Evolutionary conservation across 208 protist species (phyloP).

Genomic region (Acanthamoeba healyi): DNA sequence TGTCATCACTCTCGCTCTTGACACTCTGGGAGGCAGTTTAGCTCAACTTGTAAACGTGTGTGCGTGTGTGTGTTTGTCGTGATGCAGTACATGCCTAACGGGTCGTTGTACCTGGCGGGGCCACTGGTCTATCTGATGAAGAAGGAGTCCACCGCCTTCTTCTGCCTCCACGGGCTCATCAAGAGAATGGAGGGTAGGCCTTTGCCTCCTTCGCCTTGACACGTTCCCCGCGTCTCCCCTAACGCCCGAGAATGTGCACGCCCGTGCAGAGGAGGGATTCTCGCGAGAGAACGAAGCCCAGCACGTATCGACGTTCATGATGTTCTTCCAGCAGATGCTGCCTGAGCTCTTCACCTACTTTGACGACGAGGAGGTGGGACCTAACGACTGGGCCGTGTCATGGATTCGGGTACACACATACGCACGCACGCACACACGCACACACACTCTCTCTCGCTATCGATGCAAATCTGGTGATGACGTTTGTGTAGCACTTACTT

Average conservation of each 20-base stretch:
- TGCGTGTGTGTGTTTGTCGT: not conserved
- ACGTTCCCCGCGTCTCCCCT: too few species aligned
- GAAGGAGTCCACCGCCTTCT: conserved; percentile 79
- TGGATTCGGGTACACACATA: conserved; percentile 74
- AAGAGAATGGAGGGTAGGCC: conserved; percentile 77
- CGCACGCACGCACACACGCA: not conserved
- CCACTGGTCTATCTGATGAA: conserved; percentile 79
- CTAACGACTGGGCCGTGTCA: conserved; percentile 84
- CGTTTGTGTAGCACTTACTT: not conserved
- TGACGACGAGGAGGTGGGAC: conserved; percentile 83
- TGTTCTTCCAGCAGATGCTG: conserved; percentile 81
- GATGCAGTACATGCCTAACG: conserved; percentile 63
- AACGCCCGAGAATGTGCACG: too few species aligned
- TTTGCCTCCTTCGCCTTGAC: too few species aligned
- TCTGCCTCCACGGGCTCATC: conserved; percentile 77
- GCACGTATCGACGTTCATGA: conserved; percentile 83
- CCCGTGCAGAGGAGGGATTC: conserved; percentile 76
- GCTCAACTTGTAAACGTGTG: not conserved
- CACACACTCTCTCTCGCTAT: not conserved
- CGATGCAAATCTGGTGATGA: not conserved
- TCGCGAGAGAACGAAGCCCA: conserved; percentile 67
- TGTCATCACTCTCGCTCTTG: not conserved
- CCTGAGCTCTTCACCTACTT: conserved; percentile 84
- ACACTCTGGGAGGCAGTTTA: too few species aligned
- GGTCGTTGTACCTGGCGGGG: conserved; percentile 70